A percentile compares a stretch with the other conserved stretches of the same genome.
phyloP scores from a whole-genome alignment of 192 early-diverging fungal species.

The Funneliformis geosporum region DNA sequence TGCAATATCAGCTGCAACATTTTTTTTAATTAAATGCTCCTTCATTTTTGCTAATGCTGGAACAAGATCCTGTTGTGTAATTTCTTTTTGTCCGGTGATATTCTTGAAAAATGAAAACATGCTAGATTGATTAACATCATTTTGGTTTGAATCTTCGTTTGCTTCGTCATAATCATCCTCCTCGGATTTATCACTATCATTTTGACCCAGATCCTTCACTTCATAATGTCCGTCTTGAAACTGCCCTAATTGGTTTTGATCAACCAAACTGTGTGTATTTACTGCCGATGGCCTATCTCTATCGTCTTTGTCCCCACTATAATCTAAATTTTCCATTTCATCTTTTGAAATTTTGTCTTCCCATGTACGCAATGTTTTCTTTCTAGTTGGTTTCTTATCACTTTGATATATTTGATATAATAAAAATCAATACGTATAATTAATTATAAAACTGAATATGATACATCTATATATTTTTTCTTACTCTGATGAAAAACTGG shows the following conservation, averaged over 20 bases:
- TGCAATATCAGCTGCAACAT: constrained; percentile 90
- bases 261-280: constrained; percentile 39
- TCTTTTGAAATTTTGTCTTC: constrained; percentile 65
- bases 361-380: constrained; percentile 74
- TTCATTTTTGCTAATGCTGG: constrained; percentile 88
- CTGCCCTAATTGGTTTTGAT: constrained; percentile 64
- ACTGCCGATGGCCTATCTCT: constrained; percentile 21
- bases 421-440: background rate
- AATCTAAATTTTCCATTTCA: constrained; percentile 57
- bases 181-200: constrained; percentile 55
- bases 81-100: constrained; percentile 69
- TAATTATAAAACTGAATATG: background rate
- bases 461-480: constrained; percentile 10
- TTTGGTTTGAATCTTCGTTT: constrained; percentile 32
- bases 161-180: constrained; percentile 48
- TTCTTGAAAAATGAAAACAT: constrained; percentile 72
- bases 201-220: constrained; percentile 68
- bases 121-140: constrained; percentile 42
- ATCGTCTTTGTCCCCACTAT: constrained; percentile 38
- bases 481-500: constrained; percentile 35
- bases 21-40: constrained; percentile 89
- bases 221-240: constrained; percentile 74
- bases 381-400: constrained; percentile 48
- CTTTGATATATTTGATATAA: background rate
- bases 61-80: constrained; percentile 70